Conservation (phyloP, 2,329 filamentous ascomycete species). For the Fusarium beomiforme region DNA sequence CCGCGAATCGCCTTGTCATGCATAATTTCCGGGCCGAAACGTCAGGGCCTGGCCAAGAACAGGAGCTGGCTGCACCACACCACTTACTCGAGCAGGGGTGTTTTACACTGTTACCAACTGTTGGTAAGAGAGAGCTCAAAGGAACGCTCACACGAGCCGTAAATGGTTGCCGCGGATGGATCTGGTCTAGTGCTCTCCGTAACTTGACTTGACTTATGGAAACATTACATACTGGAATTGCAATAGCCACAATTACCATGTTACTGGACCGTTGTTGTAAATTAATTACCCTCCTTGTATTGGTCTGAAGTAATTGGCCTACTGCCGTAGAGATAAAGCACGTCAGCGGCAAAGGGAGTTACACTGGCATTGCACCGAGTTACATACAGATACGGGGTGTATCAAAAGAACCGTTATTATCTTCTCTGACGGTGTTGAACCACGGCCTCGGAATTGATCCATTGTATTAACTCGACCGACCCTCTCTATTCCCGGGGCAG, state of each 20-base stretch:
- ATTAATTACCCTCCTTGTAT: neutral
- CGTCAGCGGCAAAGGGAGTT: neutral
- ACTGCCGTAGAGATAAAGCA: conserved; percentile 9
- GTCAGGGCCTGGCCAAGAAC: conserved; percentile 25
- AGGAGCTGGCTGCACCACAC: neutral
- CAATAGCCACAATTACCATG: neutral
- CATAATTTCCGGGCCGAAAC: conserved; percentile 43
- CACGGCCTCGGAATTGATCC: conserved; percentile 15
- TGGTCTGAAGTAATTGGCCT: neutral
- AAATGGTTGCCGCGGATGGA: conserved; percentile 7
- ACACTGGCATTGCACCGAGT: neutral
- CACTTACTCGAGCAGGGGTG: conserved; percentile 12
- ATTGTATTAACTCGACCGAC: conserved; percentile 4
- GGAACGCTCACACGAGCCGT: conserved; percentile 5
- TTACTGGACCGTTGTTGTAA: neutral
- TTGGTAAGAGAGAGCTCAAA: neutral
- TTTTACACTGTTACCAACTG: neutral
- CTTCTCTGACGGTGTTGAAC: conserved; percentile 4
- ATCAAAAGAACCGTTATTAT: too few relatives aligned
- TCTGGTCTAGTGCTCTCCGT: conserved; percentile 6
- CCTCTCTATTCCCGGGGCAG: neutral
- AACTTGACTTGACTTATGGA: neutral
- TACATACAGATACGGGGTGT: neutral
- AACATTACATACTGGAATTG: conserved; percentile 6
- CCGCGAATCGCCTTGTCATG: conserved; percentile 37